Base-by-base conservation (phyloP, 164 flowering plant species). In the grape (Vitis vinifera) region DNA sequence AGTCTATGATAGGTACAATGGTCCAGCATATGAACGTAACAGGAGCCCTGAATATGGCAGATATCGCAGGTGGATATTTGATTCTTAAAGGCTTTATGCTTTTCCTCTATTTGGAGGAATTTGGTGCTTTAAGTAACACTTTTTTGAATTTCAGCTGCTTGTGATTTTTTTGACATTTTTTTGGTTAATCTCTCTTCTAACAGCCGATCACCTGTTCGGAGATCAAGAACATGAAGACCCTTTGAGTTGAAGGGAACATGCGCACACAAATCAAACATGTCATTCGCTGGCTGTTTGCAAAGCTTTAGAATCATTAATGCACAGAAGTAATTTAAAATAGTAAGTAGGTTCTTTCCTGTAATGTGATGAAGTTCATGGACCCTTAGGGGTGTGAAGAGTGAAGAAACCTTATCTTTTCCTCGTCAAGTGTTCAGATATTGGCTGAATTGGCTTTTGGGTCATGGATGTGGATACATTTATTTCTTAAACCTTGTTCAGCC, bases 141-240 rank as follows among this genome's bases (percentile, higher is more conserved):
- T 52, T 57, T 53, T 59, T 5, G 44, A 37, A 8, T 1, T 15
- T 55, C 44, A 2, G 13, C 15, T 17, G 2, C 16, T 62, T 13
- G 2, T 68, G 17, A 30, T 44, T 37, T 58, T 10, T 9, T 51
- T 30, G 17, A 0, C 9, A 13, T 59, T 15, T 12, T 51, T 66
- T 55, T 17, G 30, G 44, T 63, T 19, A 60, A 53, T 56, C 59
- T 66, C 29, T 44, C 17, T 58, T 23, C n/a, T 53, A 51, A 59
- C 88, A 92, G 97, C 78, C 84, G 87, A 19, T 89, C 97, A 4
- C 93, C 97, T 3, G 60, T 82, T 47, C 78, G 85, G 44, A 83
- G 94, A 73, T 88, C 83, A 65, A 83, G 88, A 76, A 77, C 86
- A 6, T 85, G 85, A 90, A 75, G 51, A 16, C 8, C 51, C 12